Base-by-base conservation (phyloP, 1,139 yeast genomes). In the Diutina ranongensis region DNA sequence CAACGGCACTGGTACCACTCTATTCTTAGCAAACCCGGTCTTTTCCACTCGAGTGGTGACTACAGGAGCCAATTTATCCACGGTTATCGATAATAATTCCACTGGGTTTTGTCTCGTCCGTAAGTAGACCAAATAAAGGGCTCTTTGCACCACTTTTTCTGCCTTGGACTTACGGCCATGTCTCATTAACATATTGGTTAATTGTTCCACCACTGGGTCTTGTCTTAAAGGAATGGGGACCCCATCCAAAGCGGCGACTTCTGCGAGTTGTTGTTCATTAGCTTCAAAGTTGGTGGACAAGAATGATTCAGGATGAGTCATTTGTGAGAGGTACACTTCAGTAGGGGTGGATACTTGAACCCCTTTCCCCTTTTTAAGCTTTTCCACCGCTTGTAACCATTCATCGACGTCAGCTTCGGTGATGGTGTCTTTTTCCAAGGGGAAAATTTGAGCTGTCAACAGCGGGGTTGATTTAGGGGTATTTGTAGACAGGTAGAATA, bases 91-190 rank as follows among this genome's bases (percentile, higher is more conserved):
- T 54, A 92, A 73, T 20, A 85, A 72, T 46, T 73, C 74, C 16
- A 89, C 81, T 2, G 98, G 98, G 58, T 86, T 87, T 52, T 66
- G 56, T 63, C 94, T 74, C 20, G 80, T 71, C 56, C 79, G 78
- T 54, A 86, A 68, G 62, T 84, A 80, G 15, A 92, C 82, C 47
- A 89, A 69, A 58, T 88, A 88, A 48, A 92, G 69, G 1, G 97
- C 95, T 58, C 83, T 76, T 48, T 83, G 75, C 51, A 94, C 72
- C 46, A 74, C 71, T 55, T 75, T 82, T 59, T 82, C 83, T 1
- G 98, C 97, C 46, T 73, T 68, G 46, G 87, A 78, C 62, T 89
- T 92, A 62, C 82, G 80, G 45, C 99, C 99, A 58, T 86, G 81
- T 58, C 87, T 79, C 98, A 94, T 94, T 49, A 92, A 80, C 65